phyloP scores from a whole-genome alignment of 1,139 yeast genomes.

The Pichia sorboxylosa region DNA sequence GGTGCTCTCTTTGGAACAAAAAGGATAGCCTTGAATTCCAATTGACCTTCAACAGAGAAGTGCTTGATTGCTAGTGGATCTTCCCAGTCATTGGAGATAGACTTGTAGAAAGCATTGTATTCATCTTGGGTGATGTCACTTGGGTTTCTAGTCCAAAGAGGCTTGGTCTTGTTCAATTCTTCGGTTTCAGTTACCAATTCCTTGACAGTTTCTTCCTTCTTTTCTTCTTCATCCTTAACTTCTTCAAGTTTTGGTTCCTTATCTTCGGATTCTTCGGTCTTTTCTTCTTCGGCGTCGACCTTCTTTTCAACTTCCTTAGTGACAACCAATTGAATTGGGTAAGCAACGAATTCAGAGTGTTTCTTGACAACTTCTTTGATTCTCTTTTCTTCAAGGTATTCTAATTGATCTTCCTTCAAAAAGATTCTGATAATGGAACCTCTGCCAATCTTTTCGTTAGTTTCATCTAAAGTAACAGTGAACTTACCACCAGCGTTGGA shows the following conservation, averaged over 20 bases:
- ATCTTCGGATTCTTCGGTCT: constrained; percentile 44
- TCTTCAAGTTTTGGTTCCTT: constrained; percentile 68
- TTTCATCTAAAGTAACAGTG: constrained; percentile 85
- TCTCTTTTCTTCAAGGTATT: constrained; percentile 98
- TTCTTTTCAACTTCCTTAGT: constrained; percentile 95
- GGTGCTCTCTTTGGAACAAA: constrained; percentile 99
- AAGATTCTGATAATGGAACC: constrained; percentile 94
- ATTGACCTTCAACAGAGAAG: constrained; percentile 99
- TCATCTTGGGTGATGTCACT: constrained; percentile 96
- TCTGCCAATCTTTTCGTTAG: constrained; percentile 78
- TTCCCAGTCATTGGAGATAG: constrained; percentile 99
- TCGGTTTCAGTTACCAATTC: constrained; percentile 82
- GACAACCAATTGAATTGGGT: constrained; percentile 97
- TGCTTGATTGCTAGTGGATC: constrained; percentile 99
- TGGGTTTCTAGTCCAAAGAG: constrained; percentile 99
- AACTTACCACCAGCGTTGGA: constrained; percentile 99
- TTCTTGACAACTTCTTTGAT: constrained; percentile 98
- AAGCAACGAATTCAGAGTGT: constrained; percentile 98
- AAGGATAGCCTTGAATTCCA: constrained; percentile 96
- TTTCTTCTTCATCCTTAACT: constrained; percentile 53
- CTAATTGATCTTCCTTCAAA: constrained; percentile 98
- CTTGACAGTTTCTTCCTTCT: constrained; percentile 60
- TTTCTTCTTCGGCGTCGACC: constrained; percentile 51
- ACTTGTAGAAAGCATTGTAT: constrained; percentile 98
- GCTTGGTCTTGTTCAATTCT: constrained; percentile 98